phyloP scores from a whole-genome alignment of 108 stramenopile species.

The Pseudonitzschia multiseries region DNA sequence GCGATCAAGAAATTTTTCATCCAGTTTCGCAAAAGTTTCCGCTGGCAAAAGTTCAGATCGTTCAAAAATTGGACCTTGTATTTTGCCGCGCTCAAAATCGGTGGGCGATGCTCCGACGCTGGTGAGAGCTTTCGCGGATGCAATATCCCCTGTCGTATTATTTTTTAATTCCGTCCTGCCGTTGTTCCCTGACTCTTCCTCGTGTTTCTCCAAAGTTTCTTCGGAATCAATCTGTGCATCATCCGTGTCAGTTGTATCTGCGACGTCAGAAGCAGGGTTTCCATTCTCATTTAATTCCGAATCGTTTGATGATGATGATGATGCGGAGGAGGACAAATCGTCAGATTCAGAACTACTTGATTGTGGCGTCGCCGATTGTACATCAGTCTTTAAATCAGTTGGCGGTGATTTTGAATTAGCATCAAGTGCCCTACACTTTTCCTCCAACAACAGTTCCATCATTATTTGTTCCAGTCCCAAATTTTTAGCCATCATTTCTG shows the following conservation, averaged over 20 bases:
- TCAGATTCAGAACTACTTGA: too few species aligned
- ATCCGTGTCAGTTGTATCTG: too few species aligned
- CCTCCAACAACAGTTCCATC: constrained; percentile 28
- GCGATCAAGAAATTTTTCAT: background rate
- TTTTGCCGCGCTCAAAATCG: background rate
- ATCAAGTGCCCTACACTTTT: constrained; percentile 38
- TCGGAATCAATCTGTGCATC: too few species aligned
- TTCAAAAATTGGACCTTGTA: background rate
- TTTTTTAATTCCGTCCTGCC: too few species aligned
- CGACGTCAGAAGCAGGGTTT: too few species aligned
- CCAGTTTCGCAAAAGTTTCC: constrained; percentile 12
- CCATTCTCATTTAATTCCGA: background rate
- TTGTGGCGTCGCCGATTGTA: too few species aligned
- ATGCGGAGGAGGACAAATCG: too few species aligned
- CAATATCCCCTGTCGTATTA: too few species aligned
- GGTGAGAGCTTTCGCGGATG: background rate
- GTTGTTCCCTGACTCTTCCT: too few species aligned
- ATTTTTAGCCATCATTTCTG: constrained; percentile 40
- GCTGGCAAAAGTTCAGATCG: background rate
- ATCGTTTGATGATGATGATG: background rate
- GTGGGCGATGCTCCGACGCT: background rate
- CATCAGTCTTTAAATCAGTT: too few species aligned
- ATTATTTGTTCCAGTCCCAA: constrained; percentile 43
- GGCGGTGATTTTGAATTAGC: background rate
- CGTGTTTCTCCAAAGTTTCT: too few species aligned